Base-by-base conservation (phyloP, 192 early-diverging fungal species). In the Anaeromyces robustus region DNA sequence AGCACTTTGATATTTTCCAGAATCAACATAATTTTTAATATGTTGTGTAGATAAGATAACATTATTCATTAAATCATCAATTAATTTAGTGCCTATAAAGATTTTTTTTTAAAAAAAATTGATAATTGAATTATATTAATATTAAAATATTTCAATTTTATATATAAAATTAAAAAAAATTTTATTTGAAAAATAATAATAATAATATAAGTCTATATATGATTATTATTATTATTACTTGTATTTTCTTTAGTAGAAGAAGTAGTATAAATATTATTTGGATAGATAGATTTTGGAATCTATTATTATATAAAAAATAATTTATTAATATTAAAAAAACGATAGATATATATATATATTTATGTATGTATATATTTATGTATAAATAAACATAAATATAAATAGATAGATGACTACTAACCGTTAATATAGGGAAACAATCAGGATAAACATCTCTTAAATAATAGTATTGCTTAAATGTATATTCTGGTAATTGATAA, bases 381-480 rank as follows among this genome's bases (percentile, higher is more conserved):
- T n/a, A n/a, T n/a, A n/a, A n/a, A n/a, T n/a, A n/a, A n/a, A n/a
- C n/a, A n/a, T n/a, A n/a, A n/a, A n/a, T n/a, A n/a, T n/a, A n/a
- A n/a, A n/a, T n/a, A n/a, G n/a, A n/a, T n/a, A n/a, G n/a, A n/a
- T n/a, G n/a, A n/a, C n/a, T n/a, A n/a, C 37, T 14, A 39, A 39
- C 37, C 37, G 37, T 39, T 39, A 39, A 39, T 39, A 39, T 39
- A 14, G 92, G 93, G 78, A 94, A 92, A 79, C 92, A 92, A 18
- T 86, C 81, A 11, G 91, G 89, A 79, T 90, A 95, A 84, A 92
- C 94, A 84, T 92, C 89, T 26, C 87, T 82, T 12, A 95, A 84
- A 80, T 96, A 97, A 17, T 88, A 86, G 32, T 93, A 89, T 82
- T 96, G 94, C 77, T 86, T 84, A 82, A 89, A 94, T 4, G 92